Percentiles rank a stretch among this genome's conserved stretches.
Conservation (phyloP, 208 protist species). For the Blastocrithidia nonstop region DNA sequence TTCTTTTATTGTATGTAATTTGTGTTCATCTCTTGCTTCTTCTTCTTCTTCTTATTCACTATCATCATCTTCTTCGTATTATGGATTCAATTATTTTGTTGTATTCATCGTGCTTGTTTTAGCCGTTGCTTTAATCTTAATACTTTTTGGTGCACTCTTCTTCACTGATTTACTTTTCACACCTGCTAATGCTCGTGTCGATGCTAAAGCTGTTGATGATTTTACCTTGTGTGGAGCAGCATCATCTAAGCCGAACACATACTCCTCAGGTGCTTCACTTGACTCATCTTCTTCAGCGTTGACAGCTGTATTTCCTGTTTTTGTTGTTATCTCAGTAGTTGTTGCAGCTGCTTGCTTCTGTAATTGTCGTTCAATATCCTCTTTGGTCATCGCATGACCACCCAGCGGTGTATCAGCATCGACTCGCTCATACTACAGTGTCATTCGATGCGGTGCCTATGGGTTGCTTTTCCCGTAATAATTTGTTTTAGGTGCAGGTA, state of each 20-base stretch:
- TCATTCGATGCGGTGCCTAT: constrained; percentile 44
- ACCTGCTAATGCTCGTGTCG: no score
- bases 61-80: no score
- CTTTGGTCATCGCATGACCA: constrained; percentile 51
- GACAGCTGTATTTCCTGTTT: background rate
- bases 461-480: constrained; percentile 45
- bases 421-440: constrained; percentile 29
- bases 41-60: constrained; percentile 9
- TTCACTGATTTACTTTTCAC: no score
- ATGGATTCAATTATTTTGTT: no score
- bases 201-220: no score
- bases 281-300: constrained; percentile 5
- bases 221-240: constrained; percentile 11
- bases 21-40: background rate
- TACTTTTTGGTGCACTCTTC: no score
- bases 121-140: no score
- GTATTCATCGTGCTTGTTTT: no score
- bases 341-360: background rate
- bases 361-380: constrained; percentile 27
- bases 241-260: constrained; percentile 42
- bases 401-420: constrained; percentile 36
- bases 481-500: constrained; percentile 29
- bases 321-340: background rate
- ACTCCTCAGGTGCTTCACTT: constrained; percentile 48
- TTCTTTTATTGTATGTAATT: constrained; percentile 3